Evolutionary conservation across 192 early-diverging fungal species (phyloP), one percentile per base, ranked within the genome.

Genomic region (Umbelopsis isabellina): DNA sequence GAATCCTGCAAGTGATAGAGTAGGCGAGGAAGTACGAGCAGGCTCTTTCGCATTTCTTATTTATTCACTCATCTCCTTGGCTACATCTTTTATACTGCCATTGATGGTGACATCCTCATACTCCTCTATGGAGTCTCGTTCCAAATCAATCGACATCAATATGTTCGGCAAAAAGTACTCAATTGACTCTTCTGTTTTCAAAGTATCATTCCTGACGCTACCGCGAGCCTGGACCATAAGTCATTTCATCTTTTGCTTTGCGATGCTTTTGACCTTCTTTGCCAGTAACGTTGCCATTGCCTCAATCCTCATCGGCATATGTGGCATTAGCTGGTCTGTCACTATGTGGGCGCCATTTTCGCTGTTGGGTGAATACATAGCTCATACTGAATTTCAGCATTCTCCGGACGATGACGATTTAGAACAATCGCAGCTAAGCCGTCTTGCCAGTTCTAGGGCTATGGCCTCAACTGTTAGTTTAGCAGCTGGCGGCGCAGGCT

Each of bases 331-430:
- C 2, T 99, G 95, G 95, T 93, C 93, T 5, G 84, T 93, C 16
- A 83, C 87, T 16, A 89, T 92, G 83, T 99, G 97, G 97, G 89
- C 93, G 8, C 97, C 97, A 4, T 97, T 97, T 75, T 90, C 94
- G 0, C 81, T 99, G 20, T 76, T 99, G 41, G 95, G 95, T 44
- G 93, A 94, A 81, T 85, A 85, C 71, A 79, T 91, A 33, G 72
- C 84, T 15, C 80, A 80, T 44, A 49, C 68, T 37, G 78, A 82
- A 71, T 73, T 77, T 53, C 66, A 75, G 46, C 67, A 75, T 18
- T 65, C 49, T 35, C 20, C n/a, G 3, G 37, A 69, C 0, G 30
- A 22, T 44, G 53, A 46, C 21, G 15, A 55, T 46, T 16, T 58
- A 27, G 11, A 45, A 49, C 7, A 61, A 61, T 41, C n/a, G 23